These are phyloP conservation scores for Pestalotiopsis sp. DNA, from an alignment of 2,329 filamentous ascomycete genomes.

Conservation along the genomic window DNA sequence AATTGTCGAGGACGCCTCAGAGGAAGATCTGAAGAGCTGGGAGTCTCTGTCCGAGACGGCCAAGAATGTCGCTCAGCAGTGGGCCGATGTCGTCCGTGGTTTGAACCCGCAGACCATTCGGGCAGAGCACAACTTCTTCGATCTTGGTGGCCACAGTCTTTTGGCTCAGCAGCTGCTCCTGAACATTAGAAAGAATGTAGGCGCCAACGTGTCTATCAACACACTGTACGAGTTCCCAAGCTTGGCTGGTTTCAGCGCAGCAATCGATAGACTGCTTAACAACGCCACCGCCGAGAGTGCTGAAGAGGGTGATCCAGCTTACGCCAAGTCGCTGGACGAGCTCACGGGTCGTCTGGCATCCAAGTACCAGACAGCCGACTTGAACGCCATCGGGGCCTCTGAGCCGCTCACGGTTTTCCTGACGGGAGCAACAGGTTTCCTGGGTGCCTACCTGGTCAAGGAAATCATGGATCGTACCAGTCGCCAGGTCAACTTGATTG, in stretches of 20 bases:
- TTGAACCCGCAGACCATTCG: constrained; percentile 69
- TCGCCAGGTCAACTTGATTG: constrained; percentile 65
- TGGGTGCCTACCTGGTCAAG: constrained; percentile 78
- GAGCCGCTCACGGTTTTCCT: constrained; percentile 67
- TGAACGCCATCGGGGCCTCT: constrained; percentile 17
- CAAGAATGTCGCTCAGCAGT: constrained; percentile 68
- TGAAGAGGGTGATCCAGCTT: constrained; percentile 44
- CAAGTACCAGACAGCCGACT: constrained; percentile 36
- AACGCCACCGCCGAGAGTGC: constrained; percentile 25
- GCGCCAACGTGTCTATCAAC: constrained; percentile 65
- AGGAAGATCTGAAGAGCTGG: constrained; percentile 44
- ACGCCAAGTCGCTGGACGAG: constrained; percentile 52
- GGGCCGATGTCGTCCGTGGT: constrained; percentile 70
- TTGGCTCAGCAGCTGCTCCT: constrained; percentile 82
- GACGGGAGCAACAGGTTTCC: constrained; percentile 88
- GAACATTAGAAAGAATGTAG: constrained; percentile 51
- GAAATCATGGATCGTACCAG: constrained; percentile 69
- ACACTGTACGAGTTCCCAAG: constrained; percentile 69
- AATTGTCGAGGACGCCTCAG: constrained; percentile 50
- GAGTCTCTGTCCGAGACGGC: constrained; percentile 59
- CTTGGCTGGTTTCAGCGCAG: constrained; percentile 46
- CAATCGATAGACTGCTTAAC: constrained; percentile 48
- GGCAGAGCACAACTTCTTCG: constrained; percentile 69
- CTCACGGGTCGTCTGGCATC: constrained; percentile 41
- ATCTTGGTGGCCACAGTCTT: constrained; percentile 79